These are phyloP conservation scores for Colletotrichum godetiae DNA, from an alignment of 2,329 filamentous ascomycete species.

Conservation along the genomic window DNA sequence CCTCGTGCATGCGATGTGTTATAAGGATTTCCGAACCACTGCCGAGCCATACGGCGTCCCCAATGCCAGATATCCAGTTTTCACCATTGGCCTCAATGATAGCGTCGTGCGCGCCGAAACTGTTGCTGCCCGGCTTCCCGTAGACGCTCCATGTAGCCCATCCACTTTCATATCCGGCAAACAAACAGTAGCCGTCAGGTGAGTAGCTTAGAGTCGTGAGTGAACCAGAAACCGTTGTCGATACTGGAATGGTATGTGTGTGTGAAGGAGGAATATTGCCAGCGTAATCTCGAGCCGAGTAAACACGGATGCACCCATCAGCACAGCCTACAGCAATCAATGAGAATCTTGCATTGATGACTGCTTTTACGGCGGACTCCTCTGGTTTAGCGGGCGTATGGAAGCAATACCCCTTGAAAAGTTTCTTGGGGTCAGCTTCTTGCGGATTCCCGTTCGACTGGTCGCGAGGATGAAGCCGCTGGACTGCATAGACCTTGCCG, in stretches of 20 bases:
- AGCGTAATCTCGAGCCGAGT: conserved; percentile 90
- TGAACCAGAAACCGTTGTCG: conserved; percentile 73
- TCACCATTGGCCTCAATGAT: conserved; percentile 78
- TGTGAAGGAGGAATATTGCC: conserved; percentile 94
- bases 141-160: conserved; percentile 99
- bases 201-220: conserved; percentile 86
- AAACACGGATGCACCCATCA: conserved; percentile 86
- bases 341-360: conserved; percentile 95
- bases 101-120: conserved; percentile 77
- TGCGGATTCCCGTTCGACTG: conserved; percentile 38
- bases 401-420: conserved; percentile 94
- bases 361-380: conserved; percentile 76
- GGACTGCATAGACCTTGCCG: conserved; percentile 90
- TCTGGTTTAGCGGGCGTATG: conserved; percentile 74
- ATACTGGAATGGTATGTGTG: conserved; percentile 76
- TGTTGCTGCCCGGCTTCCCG: conserved; percentile 87
- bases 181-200: conserved; percentile 95
- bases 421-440: conserved; percentile 63
- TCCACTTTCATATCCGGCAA: conserved; percentile 90
- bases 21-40: conserved; percentile 89
- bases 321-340: conserved; percentile 87
- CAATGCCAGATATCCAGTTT: conserved; percentile 84
- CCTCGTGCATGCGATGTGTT: conserved; percentile 75
- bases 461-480: conserved; percentile 66
- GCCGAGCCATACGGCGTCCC: conserved; percentile 85